Evolutionary conservation across 768 basidiomycete species (phyloP), one percentile per base, ranked within the genome.

Genomic region (Boletus speciosus): DNA sequence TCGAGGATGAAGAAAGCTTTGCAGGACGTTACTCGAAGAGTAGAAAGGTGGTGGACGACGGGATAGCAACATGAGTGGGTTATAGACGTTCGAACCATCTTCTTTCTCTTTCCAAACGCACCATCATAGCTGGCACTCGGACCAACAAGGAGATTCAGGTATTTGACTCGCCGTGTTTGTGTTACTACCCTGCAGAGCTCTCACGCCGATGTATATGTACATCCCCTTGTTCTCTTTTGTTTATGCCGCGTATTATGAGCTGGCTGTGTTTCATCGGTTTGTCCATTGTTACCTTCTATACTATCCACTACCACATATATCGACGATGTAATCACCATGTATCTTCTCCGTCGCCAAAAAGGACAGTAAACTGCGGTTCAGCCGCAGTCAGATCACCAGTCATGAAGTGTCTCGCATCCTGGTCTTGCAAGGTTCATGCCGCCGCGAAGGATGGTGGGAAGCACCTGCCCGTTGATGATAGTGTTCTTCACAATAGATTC

Each of bases 401-500:
- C 86, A 63, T 86, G 76, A 10, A 92, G 74, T 38, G 78, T 76
- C 58, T 79, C 78, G 66, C 82, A 84, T 25, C 84, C 82, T n/a
- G 87, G 86, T 47, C 81, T 73, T 23, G 78, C 75, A 56, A 98
- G 78, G 63, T 95, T 90, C 51, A 93, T 70, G 0, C 93, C 96
- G 5, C 90, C 93, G 12, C 96, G 83, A 42, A 98, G 77, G 16
- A 98, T 78, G 14, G 88, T 81, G 0, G 93, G 88, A 15, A 98
- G 78, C 48, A 99, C 80, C 64, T 85, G 80, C 3, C 96, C 96
- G 19, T 81, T 77, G 52, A 94, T 78, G 57, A 99, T 84, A 16
- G 96, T 99, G 61, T 92, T 87, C 60, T 84, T 80, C 44, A 94
- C 92, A 51, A 95, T 85, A 6, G 86, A 81, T 55, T 88, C 85